These are phyloP conservation scores for Rhynchospora breviuscula DNA, from an alignment of 176 grass and related monocot species.

Conservation along the genomic window DNA sequence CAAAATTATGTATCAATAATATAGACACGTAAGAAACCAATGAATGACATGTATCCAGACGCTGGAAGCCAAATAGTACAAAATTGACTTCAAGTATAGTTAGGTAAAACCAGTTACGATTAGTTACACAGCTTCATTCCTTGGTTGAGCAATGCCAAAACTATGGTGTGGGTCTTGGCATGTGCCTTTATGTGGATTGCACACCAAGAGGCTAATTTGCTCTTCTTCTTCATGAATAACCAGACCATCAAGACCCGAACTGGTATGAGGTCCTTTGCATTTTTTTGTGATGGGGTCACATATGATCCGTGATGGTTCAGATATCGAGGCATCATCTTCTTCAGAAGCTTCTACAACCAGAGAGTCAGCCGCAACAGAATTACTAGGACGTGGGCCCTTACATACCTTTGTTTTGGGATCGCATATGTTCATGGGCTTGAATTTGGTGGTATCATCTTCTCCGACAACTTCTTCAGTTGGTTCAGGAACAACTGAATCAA, in stretches of 20 bases:
- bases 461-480: background rate
- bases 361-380: too few species aligned
- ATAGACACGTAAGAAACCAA: too few species aligned
- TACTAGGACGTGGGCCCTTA: too few species aligned
- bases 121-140: background rate
- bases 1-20: too few species aligned
- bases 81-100: background rate
- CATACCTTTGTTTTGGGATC: too few species aligned
- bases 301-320: background rate
- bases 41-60: too few species aligned
- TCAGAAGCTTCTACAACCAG: background rate
- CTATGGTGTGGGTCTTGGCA: background rate
- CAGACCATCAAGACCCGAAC: background rate
- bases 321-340: background rate
- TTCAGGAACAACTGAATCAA: background rate
- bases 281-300: background rate
- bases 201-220: background rate
- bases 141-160: background rate
- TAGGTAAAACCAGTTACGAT: background rate
- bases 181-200: background rate
- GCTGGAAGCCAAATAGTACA: background rate
- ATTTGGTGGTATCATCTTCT: too few species aligned
- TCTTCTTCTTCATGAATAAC: background rate
- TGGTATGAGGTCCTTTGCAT: background rate
- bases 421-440: too few species aligned